These are phyloP conservation scores for Neonothopanus nambi DNA, from an alignment of 1,284 basidiomycete species.

Conservation along the genomic window DNA sequence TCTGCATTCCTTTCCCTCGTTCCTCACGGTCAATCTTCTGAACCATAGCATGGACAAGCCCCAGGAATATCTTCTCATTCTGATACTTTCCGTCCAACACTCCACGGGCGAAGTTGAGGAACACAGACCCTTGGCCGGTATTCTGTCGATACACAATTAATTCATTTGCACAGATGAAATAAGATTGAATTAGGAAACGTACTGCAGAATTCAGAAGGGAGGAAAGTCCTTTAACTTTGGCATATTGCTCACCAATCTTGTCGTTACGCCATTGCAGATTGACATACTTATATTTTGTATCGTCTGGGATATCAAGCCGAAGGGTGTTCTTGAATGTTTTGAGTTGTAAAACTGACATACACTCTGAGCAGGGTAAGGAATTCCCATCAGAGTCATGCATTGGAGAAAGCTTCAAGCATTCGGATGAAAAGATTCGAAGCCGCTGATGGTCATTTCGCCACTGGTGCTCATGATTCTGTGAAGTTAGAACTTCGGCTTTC, in stretches of 20 bases:
- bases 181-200: background rate
- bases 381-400: background rate
- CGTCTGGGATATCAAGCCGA: background rate
- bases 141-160: too few species aligned
- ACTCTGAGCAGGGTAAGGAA: background rate
- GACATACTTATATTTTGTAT: background rate
- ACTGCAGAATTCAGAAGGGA: background rate
- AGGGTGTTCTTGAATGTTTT: background rate
- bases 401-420: background rate
- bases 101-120: slow-evolving; percentile 25
- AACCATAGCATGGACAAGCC: slow-evolving; percentile 32
- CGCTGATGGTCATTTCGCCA: slow-evolving; percentile 18
- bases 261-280: background rate
- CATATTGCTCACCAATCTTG: background rate
- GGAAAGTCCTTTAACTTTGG: background rate
- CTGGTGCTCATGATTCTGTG: slow-evolving; percentile 5
- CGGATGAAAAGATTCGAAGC: slow-evolving; percentile 2
- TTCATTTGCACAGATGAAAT: background rate
- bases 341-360: background rate
- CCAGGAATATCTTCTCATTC: slow-evolving; percentile 16
- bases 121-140: slow-evolving; percentile 2
- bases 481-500: slow-evolving; percentile 3
- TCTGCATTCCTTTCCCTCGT: slow-evolving; percentile 36
- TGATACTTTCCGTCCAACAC: slow-evolving; percentile 28
- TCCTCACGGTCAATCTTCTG: slow-evolving; percentile 24